Evolutionary conservation across 2,329 filamentous ascomycete species (phyloP).

Genomic region (Coniella lustricola): DNA sequence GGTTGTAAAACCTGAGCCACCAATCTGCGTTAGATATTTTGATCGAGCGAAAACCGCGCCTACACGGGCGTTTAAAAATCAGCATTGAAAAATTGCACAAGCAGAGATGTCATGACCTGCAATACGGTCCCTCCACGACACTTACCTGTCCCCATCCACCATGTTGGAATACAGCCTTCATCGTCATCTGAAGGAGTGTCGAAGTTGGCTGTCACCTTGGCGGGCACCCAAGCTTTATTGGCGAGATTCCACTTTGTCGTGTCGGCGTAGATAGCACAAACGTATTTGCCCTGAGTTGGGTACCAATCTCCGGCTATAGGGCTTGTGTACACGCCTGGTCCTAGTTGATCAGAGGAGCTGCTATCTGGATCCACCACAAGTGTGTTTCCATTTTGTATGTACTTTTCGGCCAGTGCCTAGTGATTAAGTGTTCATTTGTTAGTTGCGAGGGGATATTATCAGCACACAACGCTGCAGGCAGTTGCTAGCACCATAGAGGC

Average conservation of each 20-base stretch:
- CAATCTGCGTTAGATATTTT: not conserved
- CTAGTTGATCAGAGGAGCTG: constrained; percentile 1
- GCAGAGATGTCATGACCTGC: not conserved
- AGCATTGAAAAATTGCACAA: not conserved
- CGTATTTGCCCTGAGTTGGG: not conserved
- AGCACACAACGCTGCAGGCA: not conserved
- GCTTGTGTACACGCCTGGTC: constrained; percentile 1
- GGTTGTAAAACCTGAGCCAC: not conserved
- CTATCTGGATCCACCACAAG: not conserved
- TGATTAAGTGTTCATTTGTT: not conserved
- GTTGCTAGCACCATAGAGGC: too few species aligned
- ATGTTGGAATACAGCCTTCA: not conserved
- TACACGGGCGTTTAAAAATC: too few species aligned
- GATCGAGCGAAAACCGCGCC: not conserved
- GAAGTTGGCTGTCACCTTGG: not conserved
- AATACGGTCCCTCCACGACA: not conserved
- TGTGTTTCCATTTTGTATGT: not conserved
- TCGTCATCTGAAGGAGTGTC: not conserved
- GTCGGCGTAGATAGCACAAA: constrained; percentile 1
- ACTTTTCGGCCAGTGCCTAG: not conserved
- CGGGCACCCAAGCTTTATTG: constrained; percentile 2
- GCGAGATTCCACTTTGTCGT: constrained; percentile 1
- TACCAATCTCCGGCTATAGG: constrained; percentile 1
- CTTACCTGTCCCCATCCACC: not conserved
- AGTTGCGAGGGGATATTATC: not conserved